Base-by-base conservation (phyloP, 352 stramenopile genomes). In the Globisporangium cystogenes region DNA sequence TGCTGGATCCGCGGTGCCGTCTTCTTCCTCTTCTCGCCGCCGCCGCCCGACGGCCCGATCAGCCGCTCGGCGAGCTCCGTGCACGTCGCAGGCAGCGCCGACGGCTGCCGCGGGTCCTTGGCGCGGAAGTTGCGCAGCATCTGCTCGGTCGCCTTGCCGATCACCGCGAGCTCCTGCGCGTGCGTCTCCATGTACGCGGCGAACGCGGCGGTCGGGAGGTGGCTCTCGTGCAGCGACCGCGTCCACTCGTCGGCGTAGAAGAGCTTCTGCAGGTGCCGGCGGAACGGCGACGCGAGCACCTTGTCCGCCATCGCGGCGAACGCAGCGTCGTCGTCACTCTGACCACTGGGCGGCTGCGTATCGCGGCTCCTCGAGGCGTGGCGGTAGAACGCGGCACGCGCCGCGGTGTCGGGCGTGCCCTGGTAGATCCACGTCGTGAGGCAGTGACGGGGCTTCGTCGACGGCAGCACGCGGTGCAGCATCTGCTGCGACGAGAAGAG, bases 401-500 rank as follows among this genome's bases (percentile, higher is more conserved):
- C 51, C 44, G 60, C 54, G 31, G 55, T 33, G 52, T 63, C 54
- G 7, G 62, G 64, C 0, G 47, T 47, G 10, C 57, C 60, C 42
- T 72, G 62, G 56, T 92, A 90, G 23, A 86, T 67, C 82, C 82
- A 92, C 23, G 75, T 89, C 15, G 78, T 87, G 21, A 92, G 70
- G 48, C 74, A 83, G 41, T 73, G 80, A 41, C 82, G 68, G 3
- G 72, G 68, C 24, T 67, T 68, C 11, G 14, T 55, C 7, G 74
- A 55, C 29, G 76, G 79, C 53, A 90, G 52, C 31, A 93, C 82
- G 21, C 79, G 79, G 44, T 93, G 82, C 47, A 90, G 62, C 82
- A 93, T 90, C 51, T 86, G 74, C 55, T 90, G 66, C 20, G 75
- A 89, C 2, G 71, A 87, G 59, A 93, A 93, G 26, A 93, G 63